Evolutionary conservation across 306 rosid species (phyloP).

Genomic region (Coriaria nepalensis): DNA sequence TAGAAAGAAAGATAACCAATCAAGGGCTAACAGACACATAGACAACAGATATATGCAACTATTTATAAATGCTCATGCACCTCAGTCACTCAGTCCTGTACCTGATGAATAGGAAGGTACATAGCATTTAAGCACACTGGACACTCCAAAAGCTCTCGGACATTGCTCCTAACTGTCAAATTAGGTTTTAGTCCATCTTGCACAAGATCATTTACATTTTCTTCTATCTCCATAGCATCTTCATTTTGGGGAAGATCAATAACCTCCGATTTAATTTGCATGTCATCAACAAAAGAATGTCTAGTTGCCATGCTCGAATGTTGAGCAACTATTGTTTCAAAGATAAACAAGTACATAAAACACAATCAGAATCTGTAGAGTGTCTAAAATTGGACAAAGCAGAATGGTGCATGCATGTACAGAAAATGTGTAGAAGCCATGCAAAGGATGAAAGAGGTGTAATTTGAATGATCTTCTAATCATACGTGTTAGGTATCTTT

Average conservation of each 20-base stretch:
- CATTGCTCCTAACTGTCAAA: constrained; percentile 63
- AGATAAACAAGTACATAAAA: no score
- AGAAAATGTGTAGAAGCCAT: no score
- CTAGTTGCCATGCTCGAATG: constrained; percentile 48
- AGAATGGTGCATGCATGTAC: no score
- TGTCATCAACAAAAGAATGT: constrained; percentile 54
- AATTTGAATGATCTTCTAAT: no score
- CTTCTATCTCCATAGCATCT: constrained; percentile 44
- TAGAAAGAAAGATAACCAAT: constrained; percentile 9
- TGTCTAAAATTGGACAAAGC: no score
- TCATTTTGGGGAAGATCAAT: constrained; percentile 67
- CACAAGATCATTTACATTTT: constrained; percentile 41
- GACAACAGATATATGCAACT: not conserved
- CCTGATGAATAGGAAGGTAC: constrained; percentile 98
- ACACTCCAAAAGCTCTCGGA: constrained; percentile 83
- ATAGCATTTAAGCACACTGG: constrained; percentile 93
- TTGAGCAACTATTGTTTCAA: no score
- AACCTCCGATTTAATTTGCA: constrained; percentile 55
- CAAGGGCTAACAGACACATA: constrained; percentile 3
- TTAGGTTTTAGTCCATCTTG: constrained; percentile 40
- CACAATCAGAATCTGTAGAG: no score
- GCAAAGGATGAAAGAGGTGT: no score
- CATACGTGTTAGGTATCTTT: no score
- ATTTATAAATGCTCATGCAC: not conserved
- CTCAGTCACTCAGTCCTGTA: constrained; percentile 12